Conservation (phyloP, 352 stramenopile species). For the Phytopythium ostracodes region DNA sequence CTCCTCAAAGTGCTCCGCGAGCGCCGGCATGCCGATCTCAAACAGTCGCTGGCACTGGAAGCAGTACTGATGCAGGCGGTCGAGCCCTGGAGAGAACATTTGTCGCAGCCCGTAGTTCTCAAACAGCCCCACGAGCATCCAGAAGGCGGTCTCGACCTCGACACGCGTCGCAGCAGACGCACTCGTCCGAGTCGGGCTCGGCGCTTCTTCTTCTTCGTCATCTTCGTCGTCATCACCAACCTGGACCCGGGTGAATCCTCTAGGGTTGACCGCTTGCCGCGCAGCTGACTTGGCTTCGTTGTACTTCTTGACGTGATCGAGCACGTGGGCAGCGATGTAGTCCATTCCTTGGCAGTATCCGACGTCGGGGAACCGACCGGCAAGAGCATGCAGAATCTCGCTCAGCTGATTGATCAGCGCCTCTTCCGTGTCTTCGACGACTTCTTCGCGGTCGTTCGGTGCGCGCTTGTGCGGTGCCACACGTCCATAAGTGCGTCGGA, state of each 20-base stretch:
- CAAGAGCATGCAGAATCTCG: conserved; percentile 74
- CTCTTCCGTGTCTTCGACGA: conserved; percentile 49
- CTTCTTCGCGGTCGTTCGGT: conserved; percentile 45
- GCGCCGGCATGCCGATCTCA: conserved; percentile 43
- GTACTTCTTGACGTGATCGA: conserved; percentile 80
- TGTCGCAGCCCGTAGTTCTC: conserved; percentile 75
- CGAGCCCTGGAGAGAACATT: conserved; percentile 74
- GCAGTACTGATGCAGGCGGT: conserved; percentile 70
- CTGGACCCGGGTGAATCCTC: conserved; percentile 1
- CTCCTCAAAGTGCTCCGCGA: conserved; percentile 67
- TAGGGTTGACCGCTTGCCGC: conserved; percentile 3
- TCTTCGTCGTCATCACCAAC: conserved; percentile 11
- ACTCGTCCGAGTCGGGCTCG: conserved; percentile 23
- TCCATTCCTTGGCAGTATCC: conserved; percentile 89
- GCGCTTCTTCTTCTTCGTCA: conserved; percentile 5
- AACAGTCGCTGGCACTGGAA: conserved; percentile 77
- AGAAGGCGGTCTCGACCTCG: conserved; percentile 77
- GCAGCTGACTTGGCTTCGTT: conserved; percentile 30
- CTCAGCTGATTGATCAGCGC: conserved; percentile 74
- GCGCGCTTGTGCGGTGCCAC: conserved; percentile 76
- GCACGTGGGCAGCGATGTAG: conserved; percentile 78
- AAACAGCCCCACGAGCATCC: conserved; percentile 77
- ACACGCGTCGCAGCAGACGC: conserved; percentile 27
- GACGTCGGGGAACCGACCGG: conserved; percentile 74
- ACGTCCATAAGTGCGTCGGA: conserved; percentile 75